These are phyloP conservation scores for Colletotrichum sp. DNA, from an alignment of 2,329 filamentous ascomycete species.

Conservation along the genomic window DNA sequence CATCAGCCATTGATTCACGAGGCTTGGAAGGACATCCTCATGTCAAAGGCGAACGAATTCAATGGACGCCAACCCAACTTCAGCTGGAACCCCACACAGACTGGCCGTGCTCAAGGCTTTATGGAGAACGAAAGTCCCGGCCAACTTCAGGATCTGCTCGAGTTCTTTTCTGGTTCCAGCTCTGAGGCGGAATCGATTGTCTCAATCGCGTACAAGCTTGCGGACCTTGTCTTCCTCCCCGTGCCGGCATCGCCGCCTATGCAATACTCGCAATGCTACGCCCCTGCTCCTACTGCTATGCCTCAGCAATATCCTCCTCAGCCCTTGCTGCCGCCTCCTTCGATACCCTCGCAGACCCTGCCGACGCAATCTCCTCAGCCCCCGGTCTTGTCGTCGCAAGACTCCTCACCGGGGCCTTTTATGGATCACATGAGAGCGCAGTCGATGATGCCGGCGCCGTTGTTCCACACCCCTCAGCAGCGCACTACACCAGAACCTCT, in stretches of 20 bases:
- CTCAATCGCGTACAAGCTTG: constrained; percentile 62
- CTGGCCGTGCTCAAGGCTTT: constrained; percentile 61
- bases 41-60: constrained; percentile 60
- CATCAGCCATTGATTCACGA: constrained; percentile 67
- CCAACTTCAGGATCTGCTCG: constrained; percentile 67
- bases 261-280: constrained; percentile 22
- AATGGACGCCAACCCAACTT: constrained; percentile 61
- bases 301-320: constrained; percentile 21
- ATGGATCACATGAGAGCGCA: constrained; percentile 21
- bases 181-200: constrained; percentile 63
- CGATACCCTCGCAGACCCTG: constrained; percentile 22
- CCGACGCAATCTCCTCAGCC: constrained; percentile 20
- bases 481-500: constrained; percentile 17
- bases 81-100: constrained; percentile 64
- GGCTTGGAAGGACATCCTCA: constrained; percentile 64
- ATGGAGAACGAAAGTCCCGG: constrained; percentile 67
- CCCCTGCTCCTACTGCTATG: constrained; percentile 14
- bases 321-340: constrained; percentile 22
- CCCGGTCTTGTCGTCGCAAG: constrained; percentile 20
- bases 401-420: constrained; percentile 7
- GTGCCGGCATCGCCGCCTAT: constrained; percentile 22
- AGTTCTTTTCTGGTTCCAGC: constrained; percentile 66
- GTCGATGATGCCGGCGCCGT: constrained; percentile 19
- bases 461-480: constrained; percentile 16
- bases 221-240: constrained; percentile 45